A percentile compares a stretch with the other conserved stretches of the same genome.
Evolutionary conservation across 1,284 basidiomycete species (phyloP).

Genomic region (Sphaerobolus stellatus): DNA sequence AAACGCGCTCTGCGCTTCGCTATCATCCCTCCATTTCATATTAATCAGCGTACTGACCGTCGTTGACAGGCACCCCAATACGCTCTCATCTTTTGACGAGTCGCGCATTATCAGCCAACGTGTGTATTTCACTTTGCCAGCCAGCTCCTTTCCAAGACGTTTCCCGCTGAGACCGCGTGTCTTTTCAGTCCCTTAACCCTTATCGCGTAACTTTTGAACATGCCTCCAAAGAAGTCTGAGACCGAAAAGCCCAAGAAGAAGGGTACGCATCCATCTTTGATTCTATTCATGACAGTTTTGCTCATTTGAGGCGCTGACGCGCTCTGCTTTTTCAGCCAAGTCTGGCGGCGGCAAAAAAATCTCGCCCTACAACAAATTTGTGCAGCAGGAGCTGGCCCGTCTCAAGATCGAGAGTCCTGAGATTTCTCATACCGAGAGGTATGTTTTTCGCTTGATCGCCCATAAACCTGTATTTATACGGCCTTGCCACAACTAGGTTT

Average conservation of each 20-base stretch:
- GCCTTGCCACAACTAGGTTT: conserved; percentile 47
- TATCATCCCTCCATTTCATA: not conserved
- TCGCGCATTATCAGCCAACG: not conserved
- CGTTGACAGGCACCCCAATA: not conserved
- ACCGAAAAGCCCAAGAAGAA: conserved; percentile 10
- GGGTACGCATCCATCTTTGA: conserved; percentile 1
- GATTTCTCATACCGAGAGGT: conserved; percentile 71
- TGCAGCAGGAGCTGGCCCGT: conserved; percentile 64
- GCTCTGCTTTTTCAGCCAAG: conserved; percentile 14
- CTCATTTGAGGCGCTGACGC: not conserved
- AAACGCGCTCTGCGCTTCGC: not conserved
- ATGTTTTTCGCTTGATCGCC: conserved; percentile 22
- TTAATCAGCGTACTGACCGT: not conserved
- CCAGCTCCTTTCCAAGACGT: not conserved
- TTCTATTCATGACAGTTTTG: not conserved
- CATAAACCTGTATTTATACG: conserved; percentile 12
- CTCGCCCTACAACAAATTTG: conserved; percentile 71
- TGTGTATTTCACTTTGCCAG: not conserved
- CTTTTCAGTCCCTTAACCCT: not conserved
- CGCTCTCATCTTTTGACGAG: not conserved
- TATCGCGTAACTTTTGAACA: not conserved
- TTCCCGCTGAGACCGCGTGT: not conserved
- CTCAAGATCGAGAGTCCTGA: conserved; percentile 71
- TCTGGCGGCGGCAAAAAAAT: conserved; percentile 51
- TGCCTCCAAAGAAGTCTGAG: conserved; percentile 13